Evolutionary conservation across 1,284 basidiomycete genomes (phyloP), one percentile per base, ranked within the genome.

Genomic region (Tylopilus sp.): DNA sequence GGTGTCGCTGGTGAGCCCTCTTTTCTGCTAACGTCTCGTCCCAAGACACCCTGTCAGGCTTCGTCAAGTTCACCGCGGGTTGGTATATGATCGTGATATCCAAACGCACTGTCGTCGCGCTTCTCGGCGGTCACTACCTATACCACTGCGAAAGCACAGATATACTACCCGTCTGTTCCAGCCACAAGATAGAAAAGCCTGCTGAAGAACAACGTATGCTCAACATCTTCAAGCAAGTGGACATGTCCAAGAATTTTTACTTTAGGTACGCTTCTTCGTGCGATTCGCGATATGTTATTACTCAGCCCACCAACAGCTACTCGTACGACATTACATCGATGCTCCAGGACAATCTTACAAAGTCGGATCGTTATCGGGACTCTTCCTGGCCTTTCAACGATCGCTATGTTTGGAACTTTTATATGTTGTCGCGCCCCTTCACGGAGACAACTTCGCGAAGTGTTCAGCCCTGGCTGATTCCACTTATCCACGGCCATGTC

Each of bases 231-330:
- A 94, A 93, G 65, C 92, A 96, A 67, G 95, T 99, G 4, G 97
- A 99, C 60, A 82, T 99, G 74, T 89, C 89, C 41, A 98, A 99
- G 74, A 98, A 99, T 71, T 99, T 99, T 67, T 99, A 99, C 73
- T 99, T 99, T 69, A 95, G 92, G 91, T 96, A 58, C 44, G 65
- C 10, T 44, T 35, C 18, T 45, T 30, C 26, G 13, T 19, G 9
- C 12, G 3, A 52, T 33, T 40, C 6, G 18, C 6, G 23, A 23
- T 12, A 4, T 23, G 16, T 23, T 26, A 18, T 23, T 29, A 18
- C 56, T 54, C 34, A 60, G 13, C 30, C 6, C 41, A 37, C 31
- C 33, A 41, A 29, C 57, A 95, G 94, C 56, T 93, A 97, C 66
- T 95, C 96, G 0, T 99, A 99, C 70, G 97, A 99, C 67, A 73